These are phyloP conservation scores for Fusarium succisae DNA, from an alignment of 2,329 filamentous ascomycete species.

Conservation along the genomic window DNA sequence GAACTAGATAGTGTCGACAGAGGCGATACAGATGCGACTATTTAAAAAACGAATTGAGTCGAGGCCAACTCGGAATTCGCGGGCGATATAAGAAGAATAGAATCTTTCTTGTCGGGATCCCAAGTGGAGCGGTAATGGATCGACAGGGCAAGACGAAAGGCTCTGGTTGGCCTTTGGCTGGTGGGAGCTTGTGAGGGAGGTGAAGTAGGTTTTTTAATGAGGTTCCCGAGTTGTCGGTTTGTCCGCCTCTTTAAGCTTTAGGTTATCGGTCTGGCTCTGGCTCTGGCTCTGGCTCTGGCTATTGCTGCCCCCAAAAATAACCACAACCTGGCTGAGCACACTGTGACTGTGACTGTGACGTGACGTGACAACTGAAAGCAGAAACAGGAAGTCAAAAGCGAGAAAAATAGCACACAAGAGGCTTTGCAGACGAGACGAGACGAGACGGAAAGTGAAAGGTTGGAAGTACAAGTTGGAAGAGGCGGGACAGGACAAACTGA, in stretches of 20 bases:
- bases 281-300: neutral
- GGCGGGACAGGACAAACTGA: conserved; percentile 15
- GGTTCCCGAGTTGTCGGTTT: neutral
- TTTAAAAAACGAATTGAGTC: conserved; percentile 23
- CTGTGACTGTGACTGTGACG: neutral
- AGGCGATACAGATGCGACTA: neutral
- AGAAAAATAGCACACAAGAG: neutral
- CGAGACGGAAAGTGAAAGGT: neutral
- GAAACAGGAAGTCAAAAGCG: conserved; percentile 6
- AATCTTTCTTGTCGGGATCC: conserved; percentile 4
- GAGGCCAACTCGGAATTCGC: conserved; percentile 1
- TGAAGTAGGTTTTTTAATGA: conserved; percentile 12
- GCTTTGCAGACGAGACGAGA: neutral
- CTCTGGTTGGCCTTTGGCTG: neutral
- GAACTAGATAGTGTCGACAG: conserved; percentile 14
- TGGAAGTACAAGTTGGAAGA: neutral
- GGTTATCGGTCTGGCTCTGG: conserved; percentile 6
- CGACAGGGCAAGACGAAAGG: conserved; percentile 32
- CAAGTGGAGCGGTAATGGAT: conserved; percentile 36
- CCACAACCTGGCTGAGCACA: neutral
- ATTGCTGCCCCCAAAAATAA: conserved; percentile 9
- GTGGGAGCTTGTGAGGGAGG: conserved; percentile 8
- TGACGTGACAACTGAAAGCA: conserved; percentile 17
- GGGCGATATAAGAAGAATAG: conserved; percentile 14
- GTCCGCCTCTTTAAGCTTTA: conserved; percentile 22